A percentile compares a stretch with the other conserved stretches of the same genome.
Evolutionary conservation across 768 basidiomycete genomes (phyloP).

Genomic region (Clathrus columnatus): DNA sequence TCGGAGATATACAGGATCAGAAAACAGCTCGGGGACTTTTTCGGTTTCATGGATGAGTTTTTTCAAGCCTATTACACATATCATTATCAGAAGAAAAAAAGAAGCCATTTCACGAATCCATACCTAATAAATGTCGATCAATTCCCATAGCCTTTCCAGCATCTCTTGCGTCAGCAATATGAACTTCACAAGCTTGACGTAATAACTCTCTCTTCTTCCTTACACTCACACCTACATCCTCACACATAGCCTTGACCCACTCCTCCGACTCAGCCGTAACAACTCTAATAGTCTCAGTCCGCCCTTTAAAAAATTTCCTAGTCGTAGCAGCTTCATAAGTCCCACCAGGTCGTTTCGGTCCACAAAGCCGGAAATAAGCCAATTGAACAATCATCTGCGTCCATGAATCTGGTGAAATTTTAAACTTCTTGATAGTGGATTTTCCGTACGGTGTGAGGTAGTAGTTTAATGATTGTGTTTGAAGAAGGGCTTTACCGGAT

Average conservation of each 20-base stretch:
- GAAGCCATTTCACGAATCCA: background rate
- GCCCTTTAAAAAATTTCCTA: slow-evolving; percentile 78
- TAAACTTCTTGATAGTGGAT: slow-evolving; percentile 73
- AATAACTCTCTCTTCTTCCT: slow-evolving; percentile 43
- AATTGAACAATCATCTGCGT: slow-evolving; percentile 88
- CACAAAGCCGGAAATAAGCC: slow-evolving; percentile 68
- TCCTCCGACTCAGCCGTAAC: slow-evolving; percentile 68
- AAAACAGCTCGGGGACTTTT: slow-evolving; percentile 58
- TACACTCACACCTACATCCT: slow-evolving; percentile 32
- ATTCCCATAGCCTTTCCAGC: slow-evolving; percentile 67
- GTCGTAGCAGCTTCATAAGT: slow-evolving; percentile 95
- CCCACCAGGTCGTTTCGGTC: slow-evolving; percentile 47
- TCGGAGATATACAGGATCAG: slow-evolving; percentile 63
- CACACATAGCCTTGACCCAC: slow-evolving; percentile 72
- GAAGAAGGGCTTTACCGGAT: slow-evolving; percentile 48
- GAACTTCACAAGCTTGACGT: slow-evolving; percentile 50
- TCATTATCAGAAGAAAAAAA: background rate
- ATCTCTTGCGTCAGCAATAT: slow-evolving; percentile 54
- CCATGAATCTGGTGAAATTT: slow-evolving; percentile 92
- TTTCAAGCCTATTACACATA: slow-evolving; percentile 48
- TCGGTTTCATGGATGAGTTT: slow-evolving; percentile 56
- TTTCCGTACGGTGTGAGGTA: slow-evolving; percentile 75
- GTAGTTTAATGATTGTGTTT: slow-evolving; percentile 55
- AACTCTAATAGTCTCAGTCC: slow-evolving; percentile 90
- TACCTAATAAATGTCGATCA: slow-evolving; percentile 84